These are phyloP conservation scores for Brasilioporus rufonigricans DNA, from an alignment of 768 basidiomycete genomes.

Conservation along the genomic window DNA sequence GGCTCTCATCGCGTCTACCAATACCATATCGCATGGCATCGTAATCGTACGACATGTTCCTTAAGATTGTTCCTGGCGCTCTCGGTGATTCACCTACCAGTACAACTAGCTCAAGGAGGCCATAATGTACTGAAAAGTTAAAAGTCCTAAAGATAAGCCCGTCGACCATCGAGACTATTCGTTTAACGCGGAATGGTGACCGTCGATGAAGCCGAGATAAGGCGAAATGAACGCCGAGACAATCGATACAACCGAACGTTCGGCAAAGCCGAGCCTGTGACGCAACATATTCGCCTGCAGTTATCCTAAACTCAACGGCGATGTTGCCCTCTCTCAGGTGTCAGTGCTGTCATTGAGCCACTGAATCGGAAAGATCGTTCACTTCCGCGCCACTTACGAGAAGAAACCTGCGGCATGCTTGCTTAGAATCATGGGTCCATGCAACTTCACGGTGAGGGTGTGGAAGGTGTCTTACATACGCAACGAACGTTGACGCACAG, in stretches of 20 bases:
- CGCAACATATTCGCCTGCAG: constrained; percentile 25
- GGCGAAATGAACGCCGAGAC: constrained; percentile 2
- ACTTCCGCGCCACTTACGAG: constrained; percentile 34
- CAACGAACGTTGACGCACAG: constrained; percentile 18
- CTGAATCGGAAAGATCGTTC: constrained; percentile 18
- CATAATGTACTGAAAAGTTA: background rate
- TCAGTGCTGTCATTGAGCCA: constrained; percentile 16
- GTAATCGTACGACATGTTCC: constrained; percentile 29
- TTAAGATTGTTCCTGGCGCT: constrained; percentile 24
- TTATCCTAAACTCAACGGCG: constrained; percentile 14
- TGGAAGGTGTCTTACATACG: constrained; percentile 25
- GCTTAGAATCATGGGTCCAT: constrained; percentile 13
- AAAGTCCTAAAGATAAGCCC: background rate
- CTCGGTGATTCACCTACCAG: constrained; percentile 1
- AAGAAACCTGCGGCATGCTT: constrained; percentile 22
- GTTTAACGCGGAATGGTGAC: too few species aligned
- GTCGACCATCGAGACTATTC: background rate
- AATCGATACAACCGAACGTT: constrained; percentile 6
- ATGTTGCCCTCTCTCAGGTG: constrained; percentile 11
- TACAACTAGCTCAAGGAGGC: background rate
- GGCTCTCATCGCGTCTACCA: constrained; percentile 20
- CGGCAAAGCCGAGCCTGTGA: constrained; percentile 20
- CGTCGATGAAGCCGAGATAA: background rate
- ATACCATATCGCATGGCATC: constrained; percentile 13
- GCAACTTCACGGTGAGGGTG: constrained; percentile 16